phyloP scores from a whole-genome alignment of 2,329 filamentous ascomycete genomes.

The Trichoderma breve region DNA sequence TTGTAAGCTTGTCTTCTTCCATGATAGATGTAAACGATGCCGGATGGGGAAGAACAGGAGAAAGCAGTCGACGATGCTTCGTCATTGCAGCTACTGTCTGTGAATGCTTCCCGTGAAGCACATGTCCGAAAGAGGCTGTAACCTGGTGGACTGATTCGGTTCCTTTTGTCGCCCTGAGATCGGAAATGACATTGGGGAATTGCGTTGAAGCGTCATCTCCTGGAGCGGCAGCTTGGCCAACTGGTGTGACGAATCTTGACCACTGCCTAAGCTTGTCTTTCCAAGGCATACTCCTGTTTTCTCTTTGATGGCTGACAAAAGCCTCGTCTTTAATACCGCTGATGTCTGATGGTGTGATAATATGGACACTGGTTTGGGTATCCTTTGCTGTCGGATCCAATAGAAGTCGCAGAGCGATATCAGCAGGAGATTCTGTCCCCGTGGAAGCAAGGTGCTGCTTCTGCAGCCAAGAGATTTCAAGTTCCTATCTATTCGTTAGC shows the following conservation, averaged over 20 bases:
- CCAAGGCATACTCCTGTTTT: conserved; percentile 36
- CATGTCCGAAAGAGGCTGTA: conserved; percentile 50
- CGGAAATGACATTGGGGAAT: neutral
- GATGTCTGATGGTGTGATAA: conserved; percentile 22
- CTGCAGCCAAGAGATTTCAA: conserved; percentile 46
- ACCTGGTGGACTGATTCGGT: conserved; percentile 27
- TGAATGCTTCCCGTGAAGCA: conserved; percentile 40
- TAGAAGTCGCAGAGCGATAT: conserved; percentile 48
- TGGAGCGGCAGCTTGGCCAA: conserved; percentile 8
- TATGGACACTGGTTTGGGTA: conserved; percentile 22
- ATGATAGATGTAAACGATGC: conserved; percentile 41
- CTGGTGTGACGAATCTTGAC: conserved; percentile 30
- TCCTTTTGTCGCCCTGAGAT: neutral
- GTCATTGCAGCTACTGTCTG: conserved; percentile 1
- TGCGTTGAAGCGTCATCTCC: neutral
- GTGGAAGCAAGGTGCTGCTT: conserved; percentile 20
- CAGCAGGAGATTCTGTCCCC: conserved; percentile 39
- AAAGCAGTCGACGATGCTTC: conserved; percentile 39
- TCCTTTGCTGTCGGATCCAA: conserved; percentile 27
- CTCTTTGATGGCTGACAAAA: conserved; percentile 31
- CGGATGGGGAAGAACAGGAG: conserved; percentile 48
- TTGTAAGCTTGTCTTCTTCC: conserved; percentile 30
- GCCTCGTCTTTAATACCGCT: conserved; percentile 8
- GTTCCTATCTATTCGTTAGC: conserved; percentile 25
- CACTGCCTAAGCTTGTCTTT: conserved; percentile 35